Base-by-base conservation (phyloP, 2,329 filamentous ascomycete species). In the Trichoderma asperellum region DNA sequence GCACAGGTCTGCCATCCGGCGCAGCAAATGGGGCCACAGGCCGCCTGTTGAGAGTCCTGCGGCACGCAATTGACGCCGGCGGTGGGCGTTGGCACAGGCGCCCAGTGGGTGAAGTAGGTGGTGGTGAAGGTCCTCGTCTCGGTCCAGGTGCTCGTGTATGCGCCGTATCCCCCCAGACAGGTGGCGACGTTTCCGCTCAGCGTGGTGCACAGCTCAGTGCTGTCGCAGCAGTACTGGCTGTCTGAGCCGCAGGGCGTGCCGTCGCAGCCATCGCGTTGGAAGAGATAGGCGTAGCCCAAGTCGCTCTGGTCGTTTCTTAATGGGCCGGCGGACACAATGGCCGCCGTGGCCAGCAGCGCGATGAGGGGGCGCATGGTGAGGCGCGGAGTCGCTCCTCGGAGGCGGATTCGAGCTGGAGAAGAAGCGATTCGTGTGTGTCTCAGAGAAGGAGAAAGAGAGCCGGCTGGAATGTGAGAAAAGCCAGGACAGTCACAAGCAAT, bases 1-100 rank as follows among this genome's bases (percentile, higher is more conserved):
- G 84, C 85, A 78, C 92, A 94, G 75, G 89, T 91, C 79, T 92
- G 90, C 80, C 86, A 87, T 70, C 82, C 86, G 29, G 87, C 87
- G 79, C 92, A 95, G 84, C 92, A 94, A 70, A 90, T 89, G 64
- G 77, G 77, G 37, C 91, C 91, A 76, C 92, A 94, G 4, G 87
- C 83, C 8, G 85, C 85, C 78, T 92, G 81, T 68, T 86, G 84
- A 4, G 82, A 78, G n/a, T 81, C 81, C 60, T 78, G 76, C 1
- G 88, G 86, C 0, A 83, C 77, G 76, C 88, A 91, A 72, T 82
- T 76, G 49, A 78, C 81, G 27, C 82, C 81, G 18, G 76, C 77
- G n/a, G 80, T 83, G 2, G 81, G 81, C 24, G 80, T 78, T 5
- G 83, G 83, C 0, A 82, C 81, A 2, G 82, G 81, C 43, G 80